A percentile compares a stretch with the other conserved stretches of the same genome.
Conservation (phyloP, 2,329 filamentous ascomycete genomes). For the Hymenoscyphus occultus region DNA sequence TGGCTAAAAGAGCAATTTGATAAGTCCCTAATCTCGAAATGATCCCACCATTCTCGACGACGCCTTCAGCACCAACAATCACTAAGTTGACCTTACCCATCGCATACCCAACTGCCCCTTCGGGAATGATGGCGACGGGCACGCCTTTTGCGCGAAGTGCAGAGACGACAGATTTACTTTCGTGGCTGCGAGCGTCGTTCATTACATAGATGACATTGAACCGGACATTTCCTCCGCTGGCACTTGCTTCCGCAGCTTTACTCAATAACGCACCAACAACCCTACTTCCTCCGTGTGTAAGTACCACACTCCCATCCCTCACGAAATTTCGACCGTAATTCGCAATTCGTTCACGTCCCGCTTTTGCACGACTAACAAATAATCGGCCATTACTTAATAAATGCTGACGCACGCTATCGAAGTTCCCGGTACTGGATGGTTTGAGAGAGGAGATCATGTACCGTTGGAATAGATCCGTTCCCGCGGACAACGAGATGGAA, state of each 20-base stretch:
- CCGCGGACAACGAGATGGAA: conserved; percentile 86
- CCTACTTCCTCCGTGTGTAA: conserved; percentile 85
- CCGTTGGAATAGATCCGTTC: conserved; percentile 92
- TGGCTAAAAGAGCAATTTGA: conserved; percentile 80
- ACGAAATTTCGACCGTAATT: conserved; percentile 76
- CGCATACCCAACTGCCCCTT: conserved; percentile 74
- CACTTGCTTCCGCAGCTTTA: conserved; percentile 65
- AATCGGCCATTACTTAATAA: conserved; percentile 80
- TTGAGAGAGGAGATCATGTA: conserved; percentile 75
- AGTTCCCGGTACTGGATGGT: conserved; percentile 56
- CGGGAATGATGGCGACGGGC: conserved; percentile 76
- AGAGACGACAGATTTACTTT: conserved; percentile 69
- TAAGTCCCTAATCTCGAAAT: conserved; percentile 83
- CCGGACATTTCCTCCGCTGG: conserved; percentile 52
- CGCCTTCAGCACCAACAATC: conserved; percentile 73
- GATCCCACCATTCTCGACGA: conserved; percentile 91
- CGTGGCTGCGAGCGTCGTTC: conserved; percentile 52
- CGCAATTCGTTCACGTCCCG: conserved; percentile 79
- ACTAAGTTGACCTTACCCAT: conserved; percentile 70
- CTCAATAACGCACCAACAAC: conserved; percentile 77
- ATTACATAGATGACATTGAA: conserved; percentile 84
- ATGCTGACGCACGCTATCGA: conserved; percentile 79
- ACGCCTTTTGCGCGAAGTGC: conserved; percentile 71
- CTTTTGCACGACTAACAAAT: conserved; percentile 84
- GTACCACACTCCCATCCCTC: conserved; percentile 72